Base-by-base conservation (phyloP, 345 rosid species). In the Adansonia digitata region DNA sequence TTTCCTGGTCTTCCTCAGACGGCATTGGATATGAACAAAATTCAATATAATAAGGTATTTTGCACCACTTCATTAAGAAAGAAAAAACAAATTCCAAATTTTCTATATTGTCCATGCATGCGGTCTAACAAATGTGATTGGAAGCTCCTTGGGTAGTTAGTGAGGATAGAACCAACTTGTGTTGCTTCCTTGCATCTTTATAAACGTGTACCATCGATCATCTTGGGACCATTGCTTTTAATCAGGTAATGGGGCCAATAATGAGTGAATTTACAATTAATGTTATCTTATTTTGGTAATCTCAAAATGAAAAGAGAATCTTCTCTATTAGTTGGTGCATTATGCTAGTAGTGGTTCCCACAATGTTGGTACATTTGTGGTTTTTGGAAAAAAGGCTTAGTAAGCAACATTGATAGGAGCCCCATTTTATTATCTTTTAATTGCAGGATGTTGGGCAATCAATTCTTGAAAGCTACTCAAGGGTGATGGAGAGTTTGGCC, bases 1-100 rank as follows among this genome's bases (percentile, higher is more conserved):
- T 92, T 86, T 64, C 94, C 97, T 59, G 97, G 94, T 24, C 97
- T 94, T 26, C 97, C 97, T 1, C 98, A 94, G 81, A 92, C 97
- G 35, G 86, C 89, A 69, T 75, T 89, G 78, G 98, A 94, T 77
- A 94, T 92, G 98, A 85, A 88, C 88, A 94, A 94, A 88, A 94
- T 94, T 45, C 72, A 68, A 68, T 68, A 68, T 49, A 68, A 45
- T 18, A 68, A 43, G 72, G 72, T 78, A 78, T 9, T 12, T 26
- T 52, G 2, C 11, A 10, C 8, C 34, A 2, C 13, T 56, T 20
- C 29, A 46, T 26, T 35, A 8, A 0, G 12, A 17, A 9, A 40
- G 5, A 26, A 48, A 40, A 29, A 40, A 31, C 1, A 31, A 31
- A 20, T 11, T 18, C 10, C 5, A 2, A 45, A 24, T 68, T 43